Conservation (phyloP, 768 basidiomycete genomes). For the Coprinopsis sp. region DNA sequence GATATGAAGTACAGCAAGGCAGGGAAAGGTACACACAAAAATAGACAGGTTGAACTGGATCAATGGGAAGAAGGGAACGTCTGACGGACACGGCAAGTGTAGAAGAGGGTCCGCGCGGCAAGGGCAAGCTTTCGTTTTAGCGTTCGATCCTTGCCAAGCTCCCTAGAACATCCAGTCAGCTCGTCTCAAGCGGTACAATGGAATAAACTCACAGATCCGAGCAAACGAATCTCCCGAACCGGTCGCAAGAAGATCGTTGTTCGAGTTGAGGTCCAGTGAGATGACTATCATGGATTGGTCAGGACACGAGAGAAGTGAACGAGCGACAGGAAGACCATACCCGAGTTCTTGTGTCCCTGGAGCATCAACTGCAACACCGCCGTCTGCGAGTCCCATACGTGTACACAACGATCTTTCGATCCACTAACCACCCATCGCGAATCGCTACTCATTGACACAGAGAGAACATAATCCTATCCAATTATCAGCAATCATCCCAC, state of each 20-base stretch:
- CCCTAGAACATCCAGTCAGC: too few relatives aligned
- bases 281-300: slow-evolving; percentile 33
- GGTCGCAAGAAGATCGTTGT: slow-evolving; percentile 43
- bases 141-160: too few relatives aligned
- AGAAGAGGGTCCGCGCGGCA: too few relatives aligned
- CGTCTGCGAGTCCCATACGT: slow-evolving; percentile 83
- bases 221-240: slow-evolving; percentile 54
- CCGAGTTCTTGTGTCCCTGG: slow-evolving; percentile 63
- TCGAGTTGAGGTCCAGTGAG: slow-evolving; percentile 45
- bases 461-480: slow-evolving; percentile 49
- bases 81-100: too few relatives aligned
- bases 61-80: too few relatives aligned
- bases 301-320: neutral
- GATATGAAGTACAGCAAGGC: too few relatives aligned
- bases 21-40: too few relatives aligned
- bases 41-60: too few relatives aligned
- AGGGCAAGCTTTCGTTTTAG: too few relatives aligned
- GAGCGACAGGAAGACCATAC: slow-evolving; percentile 26
- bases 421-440: slow-evolving; percentile 94
- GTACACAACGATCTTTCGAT: slow-evolving; percentile 90
- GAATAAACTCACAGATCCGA: slow-evolving; percentile 43
- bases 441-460: slow-evolving; percentile 81
- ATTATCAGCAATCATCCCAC: neutral
- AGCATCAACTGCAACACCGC: slow-evolving; percentile 87
- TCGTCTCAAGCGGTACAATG: too few relatives aligned